Percentiles rank a stretch among this genome's conserved stretches.
phyloP scores from a whole-genome alignment of 768 basidiomycete species.

The Multifurca ochricompacta region DNA sequence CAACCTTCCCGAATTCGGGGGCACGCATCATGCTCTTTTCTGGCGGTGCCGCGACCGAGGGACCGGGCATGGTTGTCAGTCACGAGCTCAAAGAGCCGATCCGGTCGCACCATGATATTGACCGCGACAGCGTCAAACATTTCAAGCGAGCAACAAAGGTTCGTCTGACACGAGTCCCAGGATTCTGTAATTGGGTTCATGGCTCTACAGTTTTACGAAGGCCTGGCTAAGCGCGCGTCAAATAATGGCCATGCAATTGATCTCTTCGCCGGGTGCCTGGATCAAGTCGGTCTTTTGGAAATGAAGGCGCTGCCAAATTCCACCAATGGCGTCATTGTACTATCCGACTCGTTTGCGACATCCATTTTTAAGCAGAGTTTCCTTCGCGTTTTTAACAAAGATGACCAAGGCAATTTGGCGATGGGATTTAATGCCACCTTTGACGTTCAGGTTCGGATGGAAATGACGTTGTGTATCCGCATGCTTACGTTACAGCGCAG shows the following conservation, averaged over 20 bases:
- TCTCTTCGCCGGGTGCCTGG: constrained; percentile 93
- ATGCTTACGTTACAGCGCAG: constrained; percentile 32
- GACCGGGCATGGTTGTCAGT: constrained; percentile 93
- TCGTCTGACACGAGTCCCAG: constrained; percentile 13
- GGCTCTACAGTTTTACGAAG: constrained; percentile 79
- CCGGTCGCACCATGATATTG: constrained; percentile 97
- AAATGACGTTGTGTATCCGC: background rate
- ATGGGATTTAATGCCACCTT: constrained; percentile 99
- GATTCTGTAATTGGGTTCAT: background rate
- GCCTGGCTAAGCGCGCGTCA: constrained; percentile 84
- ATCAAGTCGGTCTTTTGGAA: constrained; percentile 95
- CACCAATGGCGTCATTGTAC: constrained; percentile 92
- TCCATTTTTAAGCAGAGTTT: constrained; percentile 99
- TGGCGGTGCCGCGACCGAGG: constrained; percentile 93
- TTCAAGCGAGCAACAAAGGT: constrained; percentile 97
- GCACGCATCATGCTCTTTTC: constrained; percentile 94
- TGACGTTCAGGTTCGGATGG: constrained; percentile 73
- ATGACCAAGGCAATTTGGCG: constrained; percentile 81
- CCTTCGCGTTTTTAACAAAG: constrained; percentile 87
- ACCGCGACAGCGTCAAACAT: constrained; percentile 92
- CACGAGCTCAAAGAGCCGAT: constrained; percentile 96
- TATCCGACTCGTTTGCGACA: constrained; percentile 95
- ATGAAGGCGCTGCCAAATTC: constrained; percentile 96
- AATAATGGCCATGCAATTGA: constrained; percentile 94
- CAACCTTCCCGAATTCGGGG: constrained; percentile 92